Percentiles rank a stretch among this genome's conserved stretches.
Evolutionary conservation across 2,329 filamentous ascomycete genomes (phyloP).

Genomic region (Endocalyx cinctus): DNA sequence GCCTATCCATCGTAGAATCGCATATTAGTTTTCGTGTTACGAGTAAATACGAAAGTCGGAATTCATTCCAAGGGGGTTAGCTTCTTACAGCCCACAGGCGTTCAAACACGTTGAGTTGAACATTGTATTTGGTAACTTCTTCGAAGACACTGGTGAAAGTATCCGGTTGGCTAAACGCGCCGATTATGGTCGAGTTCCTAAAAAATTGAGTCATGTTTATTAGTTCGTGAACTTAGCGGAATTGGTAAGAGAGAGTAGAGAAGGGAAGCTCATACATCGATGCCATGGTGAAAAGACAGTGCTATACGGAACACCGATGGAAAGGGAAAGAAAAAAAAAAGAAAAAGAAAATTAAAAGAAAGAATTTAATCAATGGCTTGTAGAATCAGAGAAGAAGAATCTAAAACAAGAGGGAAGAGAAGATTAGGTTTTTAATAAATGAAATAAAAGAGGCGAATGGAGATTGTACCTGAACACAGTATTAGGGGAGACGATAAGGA

Average conservation of each 20-base stretch:
- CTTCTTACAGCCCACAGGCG: slow-evolving; percentile 80
- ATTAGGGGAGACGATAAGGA: slow-evolving; percentile 2
- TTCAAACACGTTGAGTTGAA: slow-evolving; percentile 82
- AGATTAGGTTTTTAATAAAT: no score
- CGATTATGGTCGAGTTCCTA: slow-evolving; percentile 48
- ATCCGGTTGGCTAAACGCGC: slow-evolving; percentile 42
- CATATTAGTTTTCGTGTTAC: slow-evolving; percentile 3
- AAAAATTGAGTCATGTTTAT: no score
- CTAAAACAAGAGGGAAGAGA: neutral
- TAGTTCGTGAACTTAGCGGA: no score
- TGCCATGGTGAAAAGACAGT: slow-evolving; percentile 18
- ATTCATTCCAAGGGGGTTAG: no score
- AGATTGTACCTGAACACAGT: no score
- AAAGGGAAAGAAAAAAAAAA: slow-evolving; percentile 5
- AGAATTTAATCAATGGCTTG: neutral
- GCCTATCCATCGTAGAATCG: slow-evolving; percentile 41
- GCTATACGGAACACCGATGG: neutral
- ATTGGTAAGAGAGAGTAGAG: no score
- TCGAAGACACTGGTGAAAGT: slow-evolving; percentile 56
- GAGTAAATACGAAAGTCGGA: slow-evolving; percentile 25
- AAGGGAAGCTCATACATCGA: slow-evolving; percentile 20
- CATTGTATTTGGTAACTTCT: slow-evolving; percentile 67
- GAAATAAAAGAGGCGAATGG: no score
- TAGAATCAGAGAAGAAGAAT: neutral
- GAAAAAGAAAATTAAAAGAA: neutral